phyloP scores from a whole-genome alignment of 495 filamentous ascomycete species.

The Penicillium subrubescens region DNA sequence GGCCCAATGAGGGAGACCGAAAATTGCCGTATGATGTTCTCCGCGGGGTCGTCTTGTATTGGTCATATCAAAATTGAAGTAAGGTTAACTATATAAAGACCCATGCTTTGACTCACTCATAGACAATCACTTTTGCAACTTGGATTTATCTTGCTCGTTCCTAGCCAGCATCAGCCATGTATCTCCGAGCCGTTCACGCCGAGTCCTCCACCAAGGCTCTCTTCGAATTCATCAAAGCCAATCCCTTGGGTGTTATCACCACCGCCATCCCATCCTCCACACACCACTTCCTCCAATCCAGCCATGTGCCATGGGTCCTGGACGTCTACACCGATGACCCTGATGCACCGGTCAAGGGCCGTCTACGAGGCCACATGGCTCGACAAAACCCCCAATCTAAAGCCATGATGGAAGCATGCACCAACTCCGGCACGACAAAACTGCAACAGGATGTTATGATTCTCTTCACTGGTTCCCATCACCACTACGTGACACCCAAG shows the following conservation, averaged over 20 bases:
- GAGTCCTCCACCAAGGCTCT: slow-evolving; percentile 43
- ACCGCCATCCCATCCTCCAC: slow-evolving; percentile 52
- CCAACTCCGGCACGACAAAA: slow-evolving; percentile 11
- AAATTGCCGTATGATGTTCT: not conserved
- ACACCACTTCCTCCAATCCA: slow-evolving; percentile 53
- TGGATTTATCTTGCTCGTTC: not conserved
- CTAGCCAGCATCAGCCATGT: slow-evolving; percentile 37
- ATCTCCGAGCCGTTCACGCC: slow-evolving; percentile 51
- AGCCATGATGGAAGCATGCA: slow-evolving; percentile 44
- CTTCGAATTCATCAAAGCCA: slow-evolving; percentile 50
- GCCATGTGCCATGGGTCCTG: slow-evolving; percentile 58
- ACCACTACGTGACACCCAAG: slow-evolving; percentile 60
- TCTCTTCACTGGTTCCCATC: slow-evolving; percentile 49
- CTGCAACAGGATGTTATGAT: slow-evolving; percentile 37
- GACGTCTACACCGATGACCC: slow-evolving; percentile 33
- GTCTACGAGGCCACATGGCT: slow-evolving; percentile 58
- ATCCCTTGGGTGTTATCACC: slow-evolving; percentile 58
- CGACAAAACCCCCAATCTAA: slow-evolving; percentile 57
- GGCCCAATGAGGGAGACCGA: not conserved
- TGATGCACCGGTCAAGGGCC: slow-evolving; percentile 31
- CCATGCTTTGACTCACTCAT: not conserved
- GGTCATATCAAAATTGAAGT: not conserved
- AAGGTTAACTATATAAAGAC: slow-evolving; percentile 12
- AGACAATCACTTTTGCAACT: not conserved
- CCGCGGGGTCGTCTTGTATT: not conserved